Base-by-base conservation (phyloP, 306 rosid genomes). In the Sindora glabra region DNA sequence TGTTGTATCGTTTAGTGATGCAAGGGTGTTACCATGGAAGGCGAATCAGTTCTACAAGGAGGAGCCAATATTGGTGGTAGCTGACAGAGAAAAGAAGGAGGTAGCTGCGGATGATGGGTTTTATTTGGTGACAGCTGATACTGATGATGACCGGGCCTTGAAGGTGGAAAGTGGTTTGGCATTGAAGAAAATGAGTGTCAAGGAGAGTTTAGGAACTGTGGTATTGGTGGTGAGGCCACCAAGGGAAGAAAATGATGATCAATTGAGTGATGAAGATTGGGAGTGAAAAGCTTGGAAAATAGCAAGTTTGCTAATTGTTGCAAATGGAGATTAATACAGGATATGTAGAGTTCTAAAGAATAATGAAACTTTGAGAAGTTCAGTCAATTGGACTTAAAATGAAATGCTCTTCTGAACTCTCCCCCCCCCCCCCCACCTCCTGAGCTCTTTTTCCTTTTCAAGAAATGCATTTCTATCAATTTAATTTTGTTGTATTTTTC, bases 191-290 rank as follows among this genome's bases (percentile, higher is more conserved):
- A 36, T 5, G 10, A 86, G 81, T 27, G 80, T 86, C 62, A 32
- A 37, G 38, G 78, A 81, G 72, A 59, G 88, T 61, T 73, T 92
- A 49, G 98, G 86, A 41, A 69, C 77, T 6, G 89, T 88, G 3
- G 64, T 92, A 15, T 37, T 86, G 81, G 89, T 92, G 39, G 83
- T 92, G 62, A 79, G 98, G 84, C 98, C 96, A 0, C 95, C 95
- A 0, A 88, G 36, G 36, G 90, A 83, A 0, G 77, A 62, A 6
- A 22, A 0, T 0, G 95, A 81, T 5, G 69, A 80, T 74, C 83
- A 83, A 36, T 38, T 88, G 77, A 50, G 42, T 22, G 98, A 88
- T 23, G 88, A 86, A 25, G 98, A 92, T 58, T 92, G 96, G 96
- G 96, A 92, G 0, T 92, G 72, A 83, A 56, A 11, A 3, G 8